Evolutionary conservation across 1,284 basidiomycete genomes (phyloP).

Genomic region (Xanthoconium separans): DNA sequence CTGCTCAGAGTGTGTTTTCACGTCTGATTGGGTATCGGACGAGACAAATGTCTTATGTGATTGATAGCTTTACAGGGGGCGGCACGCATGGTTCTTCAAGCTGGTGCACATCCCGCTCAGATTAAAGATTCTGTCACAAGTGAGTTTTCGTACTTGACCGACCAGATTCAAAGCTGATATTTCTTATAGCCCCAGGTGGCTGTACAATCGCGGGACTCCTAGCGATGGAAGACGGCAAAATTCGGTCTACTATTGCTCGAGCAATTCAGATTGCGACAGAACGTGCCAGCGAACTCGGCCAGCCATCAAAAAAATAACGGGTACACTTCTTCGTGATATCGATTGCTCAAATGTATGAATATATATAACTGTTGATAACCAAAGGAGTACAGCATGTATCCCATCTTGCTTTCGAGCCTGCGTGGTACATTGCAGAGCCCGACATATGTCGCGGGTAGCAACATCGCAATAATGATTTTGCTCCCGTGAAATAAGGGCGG

Average conservation of each 20-base stretch:
- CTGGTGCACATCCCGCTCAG: slow-evolving; percentile 89
- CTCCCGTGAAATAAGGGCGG: slow-evolving; percentile 89
- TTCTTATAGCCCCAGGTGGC: slow-evolving; percentile 83
- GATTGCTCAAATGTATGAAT: not conserved
- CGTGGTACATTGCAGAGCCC: slow-evolving; percentile 14
- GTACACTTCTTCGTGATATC: not conserved
- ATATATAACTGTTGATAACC: not conserved
- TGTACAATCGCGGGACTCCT: slow-evolving; percentile 98
- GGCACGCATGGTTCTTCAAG: slow-evolving; percentile 92
- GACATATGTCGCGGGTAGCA: slow-evolving; percentile 32
- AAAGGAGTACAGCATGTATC: slow-evolving; percentile 22
- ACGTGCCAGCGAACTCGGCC: slow-evolving; percentile 79
- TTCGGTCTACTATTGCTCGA: slow-evolving; percentile 93
- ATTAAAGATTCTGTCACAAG: slow-evolving; percentile 98
- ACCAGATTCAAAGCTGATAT: not conserved
- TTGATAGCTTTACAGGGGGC: slow-evolving; percentile 89
- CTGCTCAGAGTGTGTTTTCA: slow-evolving; percentile 86
- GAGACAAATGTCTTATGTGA: not conserved
- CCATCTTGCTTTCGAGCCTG: slow-evolving; percentile 35
- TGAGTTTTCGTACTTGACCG: slow-evolving; percentile 39
- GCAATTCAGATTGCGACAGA: slow-evolving; percentile 94
- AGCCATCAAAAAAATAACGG: slow-evolving; percentile 45
- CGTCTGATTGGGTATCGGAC: slow-evolving; percentile 2
- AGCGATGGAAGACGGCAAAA: slow-evolving; percentile 91
- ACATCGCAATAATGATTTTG: slow-evolving; percentile 43